Evolutionary conservation across 768 basidiomycete genomes (phyloP).

Genomic region (Boletus pseudopeckii): DNA sequence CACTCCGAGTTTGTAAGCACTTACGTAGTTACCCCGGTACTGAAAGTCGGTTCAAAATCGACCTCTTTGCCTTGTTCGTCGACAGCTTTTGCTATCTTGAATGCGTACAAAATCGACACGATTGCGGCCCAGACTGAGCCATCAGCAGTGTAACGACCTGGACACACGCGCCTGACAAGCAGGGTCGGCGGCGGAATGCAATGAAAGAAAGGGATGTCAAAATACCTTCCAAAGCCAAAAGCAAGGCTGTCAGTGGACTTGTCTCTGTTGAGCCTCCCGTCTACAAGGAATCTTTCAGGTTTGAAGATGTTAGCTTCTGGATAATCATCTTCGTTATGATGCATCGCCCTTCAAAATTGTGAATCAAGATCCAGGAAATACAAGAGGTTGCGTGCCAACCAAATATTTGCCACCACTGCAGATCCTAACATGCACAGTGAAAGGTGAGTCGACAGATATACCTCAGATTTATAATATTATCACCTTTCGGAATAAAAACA

Average conservation of each 20-base stretch:
- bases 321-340: conserved; percentile 7
- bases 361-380: neutral
- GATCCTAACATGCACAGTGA: conserved; percentile 6
- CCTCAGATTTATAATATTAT: neutral
- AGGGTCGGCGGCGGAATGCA: neutral
- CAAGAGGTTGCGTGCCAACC: conserved; percentile 2
- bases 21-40: conserved; percentile 11
- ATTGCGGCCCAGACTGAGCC: conserved; percentile 28
- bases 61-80: conserved; percentile 29
- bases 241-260: neutral
- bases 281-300: conserved; percentile 32
- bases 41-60: conserved; percentile 13
- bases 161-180: conserved; percentile 25
- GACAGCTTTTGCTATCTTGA: conserved; percentile 24
- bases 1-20: neutral
- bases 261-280: conserved; percentile 6
- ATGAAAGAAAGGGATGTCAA: too few species aligned
- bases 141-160: conserved; percentile 33
- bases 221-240: conserved; percentile 26
- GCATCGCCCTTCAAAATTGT: conserved; percentile 13
- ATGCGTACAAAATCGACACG: conserved; percentile 23
- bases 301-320: conserved; percentile 27
- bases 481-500: conserved; percentile 25
- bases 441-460: neutral
- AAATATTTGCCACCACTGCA: conserved; percentile 18